Base-by-base conservation (phyloP, 805 yeast species). In the Yarrowia deformans region DNA sequence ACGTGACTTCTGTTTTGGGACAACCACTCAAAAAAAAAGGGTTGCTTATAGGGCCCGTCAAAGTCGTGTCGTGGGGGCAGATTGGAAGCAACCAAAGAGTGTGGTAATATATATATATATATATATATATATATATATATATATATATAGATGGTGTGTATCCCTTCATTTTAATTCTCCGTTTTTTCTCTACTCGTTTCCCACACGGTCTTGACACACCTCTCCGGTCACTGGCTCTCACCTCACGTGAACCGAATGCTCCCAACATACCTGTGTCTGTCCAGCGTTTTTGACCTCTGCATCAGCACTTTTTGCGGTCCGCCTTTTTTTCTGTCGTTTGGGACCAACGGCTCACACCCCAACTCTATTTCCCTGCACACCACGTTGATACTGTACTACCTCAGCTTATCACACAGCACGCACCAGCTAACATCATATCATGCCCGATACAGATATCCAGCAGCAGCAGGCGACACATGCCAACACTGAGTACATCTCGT, bases 1-100 rank as follows among this genome's bases (percentile, higher is more conserved):
- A 23, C 63, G 63, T 54, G 58, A 54, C 18, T 35, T 54, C 58
- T 37, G 58, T 37, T 54, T 54, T 54, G 43, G 58, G 58, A 54
- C 32, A 37, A 34, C 58, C 58, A 54, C 58, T 54, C 58, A 54
- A n/a, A n/a, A 35, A n/a, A 35, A 10, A 5, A 13, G 7, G 2
- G 29, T 23, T 23, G 29, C 29, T 23, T 23, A 23, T 2, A 23
- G 29, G 29, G 3, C 29, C 29, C 29, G 29, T 23, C 29, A 23
- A 23, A 23, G 29, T 23, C 29, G 29, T 23, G 29, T 23, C 3
- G 29, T 23, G 7, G 16, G 13, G 42, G 16, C 2, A 1, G 1
- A 12, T 39, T 39, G 10, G 16, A 14, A 39, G 42, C 16, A 10
- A 12, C 42, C 16, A 39, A 39, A 39, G 29, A 23, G 29, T 23